A percentile compares a stretch with the other conserved stretches of the same genome.
Evolutionary conservation across 352 stramenopile species (phyloP).

Genomic region (Phytophthora colocasiae): DNA sequence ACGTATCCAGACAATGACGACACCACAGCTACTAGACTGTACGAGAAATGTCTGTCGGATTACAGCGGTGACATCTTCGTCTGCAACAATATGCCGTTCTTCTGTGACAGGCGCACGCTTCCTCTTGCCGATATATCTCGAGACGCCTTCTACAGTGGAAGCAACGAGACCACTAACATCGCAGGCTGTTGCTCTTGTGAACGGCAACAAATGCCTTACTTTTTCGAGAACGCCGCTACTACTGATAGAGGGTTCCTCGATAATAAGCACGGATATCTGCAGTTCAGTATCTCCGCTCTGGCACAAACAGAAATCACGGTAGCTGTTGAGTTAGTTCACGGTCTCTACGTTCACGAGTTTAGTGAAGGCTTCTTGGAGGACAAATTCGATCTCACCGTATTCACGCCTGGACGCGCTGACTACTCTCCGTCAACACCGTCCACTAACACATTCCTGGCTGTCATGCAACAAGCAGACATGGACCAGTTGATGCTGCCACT

Average conservation of each 20-base stretch:
- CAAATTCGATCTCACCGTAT: slow-evolving; percentile 89
- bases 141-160: slow-evolving; percentile 20
- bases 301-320: slow-evolving; percentile 89
- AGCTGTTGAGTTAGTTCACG: slow-evolving; percentile 94
- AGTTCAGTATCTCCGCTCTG: slow-evolving; percentile 91
- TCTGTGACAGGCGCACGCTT: slow-evolving; percentile 53
- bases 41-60: slow-evolving; percentile 53
- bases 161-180: slow-evolving; percentile 34
- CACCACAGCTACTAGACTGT: slow-evolving; percentile 47
- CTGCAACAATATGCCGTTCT: slow-evolving; percentile 75
- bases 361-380: slow-evolving; percentile 73
- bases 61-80: slow-evolving; percentile 45
- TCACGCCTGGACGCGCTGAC: slow-evolving; percentile 86
- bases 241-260: slow-evolving; percentile 90
- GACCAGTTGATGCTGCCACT: slow-evolving; percentile 91
- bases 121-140: slow-evolving; percentile 26
- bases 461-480: slow-evolving; percentile 87
- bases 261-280: slow-evolving; percentile 95
- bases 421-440: slow-evolving; percentile 66
- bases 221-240: slow-evolving; percentile 73
- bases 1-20: slow-evolving; percentile 71
- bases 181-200: slow-evolving; percentile 90
- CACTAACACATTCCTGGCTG: slow-evolving; percentile 77
- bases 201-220: slow-evolving; percentile 88
- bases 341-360: slow-evolving; percentile 94